Base-by-base conservation (phyloP, 495 filamentous ascomycete genomes). In the Penicillium angulare region DNA sequence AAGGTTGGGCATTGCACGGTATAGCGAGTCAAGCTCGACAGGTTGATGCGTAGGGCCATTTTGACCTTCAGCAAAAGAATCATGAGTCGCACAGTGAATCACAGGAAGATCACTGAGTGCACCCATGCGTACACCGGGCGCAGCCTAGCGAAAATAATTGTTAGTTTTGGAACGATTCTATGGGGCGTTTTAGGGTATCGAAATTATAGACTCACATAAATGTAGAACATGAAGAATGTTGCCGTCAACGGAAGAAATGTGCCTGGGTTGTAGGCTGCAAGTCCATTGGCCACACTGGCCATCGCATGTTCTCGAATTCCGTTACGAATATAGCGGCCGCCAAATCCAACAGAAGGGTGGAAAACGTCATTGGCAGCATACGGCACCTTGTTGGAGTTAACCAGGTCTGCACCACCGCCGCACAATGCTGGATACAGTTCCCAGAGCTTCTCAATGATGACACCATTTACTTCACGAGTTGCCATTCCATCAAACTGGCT, bases 31-130 rank as follows among this genome's bases (percentile, higher is more conserved):
- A 13, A 79, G 55, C 43, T 73, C 77, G 26, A 81, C 63, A 1
- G 77, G 77, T 51, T 81, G 77, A 59, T 81, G 76, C 3, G 77
- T 81, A 0, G 74, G 78, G 2, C 77, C 77, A 51, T 80, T 70
- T 56, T 81, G 68, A 27, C 76, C 78, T 7, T 59, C 65, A 13
- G 66, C 75, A 40, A 81, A 72, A 8, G 58, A 66, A 64, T 81
- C 74, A 60, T 80, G 78, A 0, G 78, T 81, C 1, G 76, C 78
- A 29, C 73, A 60, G 54, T 79, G 76, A 52, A 81, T 77, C 7
- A 60, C 55, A 29, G 70, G 74, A 20, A 79, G 69, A n/a, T 64
- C 47, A 34, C 71, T 66, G 1, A 81, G 62, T 8, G 78, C 76
- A 12, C 71, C 73, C 73, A 81, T 79, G 27, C 78, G 68, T 12